phyloP scores from a whole-genome alignment of 2,329 filamentous ascomycete genomes.

The Mollisiaceae sp. region DNA sequence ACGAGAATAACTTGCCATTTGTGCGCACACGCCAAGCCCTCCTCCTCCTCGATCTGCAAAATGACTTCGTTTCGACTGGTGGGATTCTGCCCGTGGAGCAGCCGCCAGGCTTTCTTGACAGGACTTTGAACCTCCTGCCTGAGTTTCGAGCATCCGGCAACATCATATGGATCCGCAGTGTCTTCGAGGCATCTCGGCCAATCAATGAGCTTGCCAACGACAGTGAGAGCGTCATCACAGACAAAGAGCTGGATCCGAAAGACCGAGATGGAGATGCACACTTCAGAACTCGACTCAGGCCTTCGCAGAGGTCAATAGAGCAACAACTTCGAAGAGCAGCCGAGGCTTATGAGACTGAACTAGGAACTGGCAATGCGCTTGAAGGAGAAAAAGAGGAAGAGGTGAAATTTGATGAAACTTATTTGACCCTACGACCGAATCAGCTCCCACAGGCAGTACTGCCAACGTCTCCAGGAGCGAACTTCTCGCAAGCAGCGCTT shows the following conservation, averaged over 20 bases:
- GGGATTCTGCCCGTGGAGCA: constrained; percentile 71
- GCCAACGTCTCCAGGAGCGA: constrained; percentile 51
- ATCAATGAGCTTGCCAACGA: constrained; percentile 51
- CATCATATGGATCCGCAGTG: constrained; percentile 84
- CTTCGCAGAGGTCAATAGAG: constrained; percentile 26
- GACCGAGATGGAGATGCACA: constrained; percentile 16
- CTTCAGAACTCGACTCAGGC: constrained; percentile 11
- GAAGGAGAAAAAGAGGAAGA: constrained; percentile 30
- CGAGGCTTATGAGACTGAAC: constrained; percentile 19
- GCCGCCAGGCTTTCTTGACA: constrained; percentile 69
- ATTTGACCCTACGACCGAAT: constrained; percentile 36
- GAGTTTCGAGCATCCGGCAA: constrained; percentile 75
- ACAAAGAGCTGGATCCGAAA: constrained; percentile 32
- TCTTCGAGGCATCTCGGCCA: constrained; percentile 68
- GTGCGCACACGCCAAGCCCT: constrained; percentile 71
- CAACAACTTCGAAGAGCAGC: constrained; percentile 23
- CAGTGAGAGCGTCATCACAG: constrained; percentile 42
- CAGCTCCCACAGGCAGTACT: constrained; percentile 49
- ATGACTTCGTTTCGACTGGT: constrained; percentile 78
- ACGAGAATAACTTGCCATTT: constrained; percentile 59
- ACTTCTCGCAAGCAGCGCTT: constrained; percentile 51
- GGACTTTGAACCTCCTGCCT: constrained; percentile 68
- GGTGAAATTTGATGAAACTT: constrained; percentile 33
- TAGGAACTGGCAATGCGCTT: constrained; percentile 13
- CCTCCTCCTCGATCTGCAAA: constrained; percentile 84